Base-by-base conservation (phyloP, 202 grass and related monocot genomes). In the Tripidium arundinaceum region DNA sequence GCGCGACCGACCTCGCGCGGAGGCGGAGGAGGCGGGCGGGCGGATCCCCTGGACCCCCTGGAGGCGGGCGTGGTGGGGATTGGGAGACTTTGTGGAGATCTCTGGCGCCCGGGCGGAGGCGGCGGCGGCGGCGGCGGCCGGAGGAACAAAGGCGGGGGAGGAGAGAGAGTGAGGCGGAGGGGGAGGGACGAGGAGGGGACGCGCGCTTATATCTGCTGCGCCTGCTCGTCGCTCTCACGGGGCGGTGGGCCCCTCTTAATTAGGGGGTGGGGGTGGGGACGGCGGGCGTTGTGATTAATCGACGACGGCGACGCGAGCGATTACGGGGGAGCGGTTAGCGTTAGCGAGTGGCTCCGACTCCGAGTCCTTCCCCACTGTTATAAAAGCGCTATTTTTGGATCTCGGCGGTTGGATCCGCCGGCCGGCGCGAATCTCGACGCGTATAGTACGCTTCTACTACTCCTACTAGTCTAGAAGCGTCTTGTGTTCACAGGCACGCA, bases 351-450 rank as follows among this genome's bases (percentile, higher is more conserved):
- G 18, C 47, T 16, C 36, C 43, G 3, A 3, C 1, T 45, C 16
- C 16, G 4, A 1, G 5, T 6, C 5, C 9, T 62, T 6, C 2
- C 63, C 52, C 72, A 60, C 31, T 70, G 62, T 37, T 45, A 25
- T 29, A 22, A 52, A 55, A 55, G 19, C 50, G 50, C 76, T 54
- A 40, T 55, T 68, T 19, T 68, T 18, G 14, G 77, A n/a, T 68
- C 77, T 21, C 18, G 59, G 64, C 77, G 64, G 77, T 69, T 57
- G 77, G 77, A 79, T 79, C 77, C 77, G 22, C 8, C 77, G 0
- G 46, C 47, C 8, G 21, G 77, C 77, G 4, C 77, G 47, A 68
- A 79, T 79, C 77, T 79, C 24, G 0, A 29, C 3, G 77, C 77
- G 1, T n/a, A n/a, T n/a, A n/a, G n/a, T n/a, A n/a, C n/a, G n/a